A percentile compares a stretch with the other conserved stretches of the same genome.
Evolutionary conservation across 148 eudicot species (phyloP).

Genomic region (Camellia sinensis): DNA sequence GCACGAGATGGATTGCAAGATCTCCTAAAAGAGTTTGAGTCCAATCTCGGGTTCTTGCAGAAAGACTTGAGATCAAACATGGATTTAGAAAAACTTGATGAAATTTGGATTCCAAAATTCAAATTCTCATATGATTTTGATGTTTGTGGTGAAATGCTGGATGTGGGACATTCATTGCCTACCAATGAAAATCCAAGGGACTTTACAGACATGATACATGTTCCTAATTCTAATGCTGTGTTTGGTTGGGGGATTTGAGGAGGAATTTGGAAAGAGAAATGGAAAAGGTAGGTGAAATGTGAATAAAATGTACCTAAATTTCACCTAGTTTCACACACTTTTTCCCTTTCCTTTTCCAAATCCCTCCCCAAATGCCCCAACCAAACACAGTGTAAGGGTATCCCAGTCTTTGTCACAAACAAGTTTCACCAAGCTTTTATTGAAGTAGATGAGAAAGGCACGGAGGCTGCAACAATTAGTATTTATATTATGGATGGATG

Average conservation of each 20-base stretch:
- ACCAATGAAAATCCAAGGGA: neutral
- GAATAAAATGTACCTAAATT: no score
- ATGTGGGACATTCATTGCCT: conserved; percentile 12
- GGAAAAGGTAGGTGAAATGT: no score
- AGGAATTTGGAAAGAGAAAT: no score
- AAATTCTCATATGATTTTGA: conserved; percentile 4
- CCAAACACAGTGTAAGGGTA: no score
- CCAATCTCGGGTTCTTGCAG: neutral
- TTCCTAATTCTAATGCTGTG: no score
- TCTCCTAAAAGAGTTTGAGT: neutral
- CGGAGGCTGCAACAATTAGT: conserved; percentile 23
- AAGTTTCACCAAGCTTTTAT: conserved; percentile 22
- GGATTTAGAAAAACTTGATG: neutral
- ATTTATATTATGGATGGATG: accelerated
- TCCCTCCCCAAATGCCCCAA: no score
- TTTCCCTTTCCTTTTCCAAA: no score
- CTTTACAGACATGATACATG: neutral
- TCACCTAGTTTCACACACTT: no score
- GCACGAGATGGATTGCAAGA: neutral
- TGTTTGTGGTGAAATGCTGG: neutral
- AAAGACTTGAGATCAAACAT: neutral
- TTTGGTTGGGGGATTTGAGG: no score
- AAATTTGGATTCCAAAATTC: conserved; percentile 24
- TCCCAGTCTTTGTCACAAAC: neutral
- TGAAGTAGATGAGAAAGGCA: conserved; percentile 25